Conservation (phyloP, 192 early-diverging fungal genomes). For the Umbelopsis vinacea region DNA sequence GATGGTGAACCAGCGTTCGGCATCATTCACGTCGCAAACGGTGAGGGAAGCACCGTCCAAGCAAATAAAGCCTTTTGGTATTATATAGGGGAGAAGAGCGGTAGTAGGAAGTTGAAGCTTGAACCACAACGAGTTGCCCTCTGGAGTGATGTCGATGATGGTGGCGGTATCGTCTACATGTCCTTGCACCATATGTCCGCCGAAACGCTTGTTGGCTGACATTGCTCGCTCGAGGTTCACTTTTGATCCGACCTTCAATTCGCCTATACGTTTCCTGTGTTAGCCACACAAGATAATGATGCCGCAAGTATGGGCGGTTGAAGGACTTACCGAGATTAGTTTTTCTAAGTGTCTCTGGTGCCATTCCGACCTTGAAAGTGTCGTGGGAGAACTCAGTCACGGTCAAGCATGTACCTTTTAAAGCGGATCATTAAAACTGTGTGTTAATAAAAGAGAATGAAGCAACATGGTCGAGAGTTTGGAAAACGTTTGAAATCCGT, state of each 20-base stretch:
- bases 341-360: conserved; percentile 91
- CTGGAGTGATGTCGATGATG: conserved; percentile 76
- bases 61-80: conserved; percentile 94
- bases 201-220: conserved; percentile 84
- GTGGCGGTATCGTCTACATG: conserved; percentile 90
- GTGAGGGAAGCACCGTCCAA: conserved; percentile 96
- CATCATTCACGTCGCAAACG: conserved; percentile 84
- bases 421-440: neutral
- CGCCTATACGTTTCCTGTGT: conserved; percentile 46
- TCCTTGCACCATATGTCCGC: conserved; percentile 97
- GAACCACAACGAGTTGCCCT: conserved; percentile 86
- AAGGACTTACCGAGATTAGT: conserved; percentile 81
- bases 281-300: neutral
- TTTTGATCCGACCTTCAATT: conserved; percentile 71
- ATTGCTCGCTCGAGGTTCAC: conserved; percentile 97
- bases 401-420: conserved; percentile 88
- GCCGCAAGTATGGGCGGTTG: neutral
- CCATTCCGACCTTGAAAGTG: conserved; percentile 88
- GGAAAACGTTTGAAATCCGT: neutral
- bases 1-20: conserved; percentile 77
- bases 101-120: conserved; percentile 64
- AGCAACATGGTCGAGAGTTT: neutral
- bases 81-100: conserved; percentile 79
- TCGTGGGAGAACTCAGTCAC: conserved; percentile 89
- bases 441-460: neutral